phyloP scores from a whole-genome alignment of 768 basidiomycete species.

The Rhodotorula taiwanensis region DNA sequence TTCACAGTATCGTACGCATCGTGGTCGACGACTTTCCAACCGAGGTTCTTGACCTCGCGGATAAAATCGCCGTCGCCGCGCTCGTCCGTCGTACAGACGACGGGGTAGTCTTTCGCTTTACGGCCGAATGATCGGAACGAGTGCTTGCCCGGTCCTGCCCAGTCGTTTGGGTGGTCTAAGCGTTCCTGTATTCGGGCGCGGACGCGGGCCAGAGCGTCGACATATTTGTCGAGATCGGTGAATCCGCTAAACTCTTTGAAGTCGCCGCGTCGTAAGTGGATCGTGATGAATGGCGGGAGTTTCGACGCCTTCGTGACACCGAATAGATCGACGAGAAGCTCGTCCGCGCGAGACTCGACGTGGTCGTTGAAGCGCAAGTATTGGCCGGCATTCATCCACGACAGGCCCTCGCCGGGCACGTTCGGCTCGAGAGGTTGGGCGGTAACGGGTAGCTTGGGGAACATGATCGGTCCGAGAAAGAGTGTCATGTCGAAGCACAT shows the following conservation, averaged over 20 bases:
- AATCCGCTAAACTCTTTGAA: conserved; percentile 32
- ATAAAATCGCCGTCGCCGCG: conserved; percentile 14
- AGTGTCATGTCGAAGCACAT: conserved; percentile 36
- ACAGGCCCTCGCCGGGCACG: conserved; percentile 18
- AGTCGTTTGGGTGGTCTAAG: conserved; percentile 9
- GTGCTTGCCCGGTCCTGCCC: background rate
- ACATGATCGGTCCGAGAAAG: conserved; percentile 34
- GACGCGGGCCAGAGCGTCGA: conserved; percentile 15
- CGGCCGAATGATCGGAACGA: background rate
- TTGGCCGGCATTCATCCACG: conserved; percentile 26
- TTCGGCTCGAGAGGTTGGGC: conserved; percentile 5
- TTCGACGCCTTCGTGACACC: background rate
- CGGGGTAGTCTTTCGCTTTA: conserved; percentile 10
- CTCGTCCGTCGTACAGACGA: conserved; percentile 35
- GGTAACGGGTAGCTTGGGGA: conserved; percentile 1
- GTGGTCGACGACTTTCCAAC: conserved; percentile 35
- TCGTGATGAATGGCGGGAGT: conserved; percentile 33
- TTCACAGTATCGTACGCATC: conserved; percentile 23
- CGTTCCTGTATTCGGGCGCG: conserved; percentile 2
- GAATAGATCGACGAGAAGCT: conserved; percentile 23
- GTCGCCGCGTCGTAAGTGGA: conserved; percentile 35
- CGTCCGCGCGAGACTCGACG: conserved; percentile 17
- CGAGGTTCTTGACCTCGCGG: conserved; percentile 6
- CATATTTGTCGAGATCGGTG: conserved; percentile 31
- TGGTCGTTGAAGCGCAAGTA: conserved; percentile 24